Base-by-base conservation (phyloP, 2,329 filamentous ascomycete genomes). In the Paecilomyces dactylethromorphus region DNA sequence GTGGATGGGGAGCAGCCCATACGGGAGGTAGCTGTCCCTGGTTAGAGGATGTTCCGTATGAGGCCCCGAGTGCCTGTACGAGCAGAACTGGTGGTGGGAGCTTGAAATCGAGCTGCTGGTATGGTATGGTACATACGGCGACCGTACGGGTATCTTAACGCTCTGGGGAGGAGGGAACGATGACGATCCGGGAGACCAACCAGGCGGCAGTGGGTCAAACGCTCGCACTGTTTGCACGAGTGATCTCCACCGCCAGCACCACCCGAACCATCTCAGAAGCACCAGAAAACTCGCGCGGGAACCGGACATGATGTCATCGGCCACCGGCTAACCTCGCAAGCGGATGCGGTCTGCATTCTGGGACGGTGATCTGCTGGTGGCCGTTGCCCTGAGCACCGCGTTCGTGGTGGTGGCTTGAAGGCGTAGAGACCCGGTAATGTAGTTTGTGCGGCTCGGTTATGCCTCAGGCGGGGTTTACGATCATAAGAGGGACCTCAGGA, bases 131-230 rank as follows among this genome's bases (percentile, higher is more conserved):
- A 29, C 26, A 29, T 29, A 29, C 26, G 26, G 26, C 5, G 26
- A 5, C 32, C 32, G 13, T 33, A 33, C 32, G 10, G 10, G 32
- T 33, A 13, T 33, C 32, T 15, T 33, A 33, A 33, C 32, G 32
- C 32, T 33, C 32, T 4, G 32, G 32, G 32, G n/a, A n/a, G n/a
- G n/a, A n/a, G n/a, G 32, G 13, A 33, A 45, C 15, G 15, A 52
- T 18, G 50, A 64, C 64, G 64, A 71, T 71, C 68, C 68, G 71
- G 65, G 69, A 71, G 35, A 11, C 68, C 65, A 59, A 63, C 58
- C 61, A 60, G 62, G 57, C 58, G 58, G 39, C 50, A 33, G 57
- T 56, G 67, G 66, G 63, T 64, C 68, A 68, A 70, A 65, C 66
- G 63, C 65, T 68, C 66, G 61, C 65, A 58, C 63, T 59, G 64